Base-by-base conservation (phyloP, 148 eudicot genomes). In the Rhododendron griersonianum region DNA sequence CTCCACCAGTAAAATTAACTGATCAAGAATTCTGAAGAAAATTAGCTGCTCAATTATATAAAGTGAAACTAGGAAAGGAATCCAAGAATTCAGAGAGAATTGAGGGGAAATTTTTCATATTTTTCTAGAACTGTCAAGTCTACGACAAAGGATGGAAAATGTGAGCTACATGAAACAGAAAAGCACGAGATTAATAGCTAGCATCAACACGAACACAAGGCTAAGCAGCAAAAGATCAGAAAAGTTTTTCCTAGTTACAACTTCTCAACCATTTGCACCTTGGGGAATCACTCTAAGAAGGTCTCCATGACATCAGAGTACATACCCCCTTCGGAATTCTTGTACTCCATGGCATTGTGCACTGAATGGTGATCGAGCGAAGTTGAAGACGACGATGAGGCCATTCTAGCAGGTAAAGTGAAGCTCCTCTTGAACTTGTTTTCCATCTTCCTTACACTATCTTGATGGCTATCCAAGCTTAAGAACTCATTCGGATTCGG, bases 261-360 rank as follows among this genome's bases (percentile, higher is more conserved):
- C 86, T 86, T 63, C 55, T 57, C 61, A 48, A 53, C 61, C 77
- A 50, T 39, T n/a, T 13, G 21, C 19, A 16, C 74, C 63, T 67
- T 85, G 87, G 44, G 19, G 37, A 33, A 73, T 86, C 85, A 90
- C 85, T 91, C 95, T 90, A 92, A 90, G 94, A 88, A 96, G 50
- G 94, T 92, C 91, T 95, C 99, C 99, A 96, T 95, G 61, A 95
- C 98, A 92, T 95, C 98, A 44, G 93, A 78, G 92, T 95, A 95
- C 96, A 94, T 95, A 48, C 95, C 96, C 2, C 91, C 91, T 85
- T 92, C 94, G 2, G 91, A 61, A 75, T 90, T 91, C 69, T 95
- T 91, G 51, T 91, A 92, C 78, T 94, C 98, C 37, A 88, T 89
- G 11, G 93, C 90, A 83, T 88, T 87, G 33, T 85, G 93, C 76